Evolutionary conservation across 2,329 filamentous ascomycete species (phyloP).

Genomic region (Claviceps sp.): DNA sequence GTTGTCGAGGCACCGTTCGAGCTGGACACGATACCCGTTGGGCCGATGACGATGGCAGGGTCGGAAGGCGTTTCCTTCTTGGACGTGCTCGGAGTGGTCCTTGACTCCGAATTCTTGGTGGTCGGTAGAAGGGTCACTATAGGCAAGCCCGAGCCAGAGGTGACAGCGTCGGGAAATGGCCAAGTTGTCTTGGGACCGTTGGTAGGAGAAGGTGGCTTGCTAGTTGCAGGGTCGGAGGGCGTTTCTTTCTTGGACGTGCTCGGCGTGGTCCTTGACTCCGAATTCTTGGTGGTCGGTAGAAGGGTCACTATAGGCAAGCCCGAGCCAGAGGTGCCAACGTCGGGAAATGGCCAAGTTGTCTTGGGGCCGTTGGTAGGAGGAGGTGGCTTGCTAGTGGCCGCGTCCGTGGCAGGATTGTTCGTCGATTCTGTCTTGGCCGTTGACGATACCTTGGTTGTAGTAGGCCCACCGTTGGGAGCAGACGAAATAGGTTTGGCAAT

Average conservation of each 20-base stretch:
- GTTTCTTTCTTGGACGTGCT: background rate
- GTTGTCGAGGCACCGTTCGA: background rate
- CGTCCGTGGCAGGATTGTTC: constrained; percentile 13
- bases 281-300: background rate
- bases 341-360: background rate
- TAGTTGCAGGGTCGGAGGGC: constrained; percentile 8
- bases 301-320: background rate
- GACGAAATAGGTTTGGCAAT: constrained; percentile 17
- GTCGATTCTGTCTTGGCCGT: constrained; percentile 10
- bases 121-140: background rate
- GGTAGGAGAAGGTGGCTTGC: constrained; percentile 3
- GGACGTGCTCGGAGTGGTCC: background rate
- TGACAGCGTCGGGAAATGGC: background rate
- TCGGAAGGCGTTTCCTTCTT: constrained; percentile 2
- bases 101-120: background rate
- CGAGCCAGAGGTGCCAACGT: background rate
- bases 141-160: background rate
- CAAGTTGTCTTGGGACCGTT: background rate
- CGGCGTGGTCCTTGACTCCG: background rate
- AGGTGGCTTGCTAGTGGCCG: constrained; percentile 8
- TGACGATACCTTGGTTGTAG: constrained; percentile 7
- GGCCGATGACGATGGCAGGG: constrained; percentile 13
- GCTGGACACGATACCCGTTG: constrained; percentile 13
- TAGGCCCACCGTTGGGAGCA: constrained; percentile 7
- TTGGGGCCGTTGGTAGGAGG: background rate